phyloP scores from a whole-genome alignment of 2,329 filamentous ascomycete genomes.

The Orbilia brochopaga region DNA sequence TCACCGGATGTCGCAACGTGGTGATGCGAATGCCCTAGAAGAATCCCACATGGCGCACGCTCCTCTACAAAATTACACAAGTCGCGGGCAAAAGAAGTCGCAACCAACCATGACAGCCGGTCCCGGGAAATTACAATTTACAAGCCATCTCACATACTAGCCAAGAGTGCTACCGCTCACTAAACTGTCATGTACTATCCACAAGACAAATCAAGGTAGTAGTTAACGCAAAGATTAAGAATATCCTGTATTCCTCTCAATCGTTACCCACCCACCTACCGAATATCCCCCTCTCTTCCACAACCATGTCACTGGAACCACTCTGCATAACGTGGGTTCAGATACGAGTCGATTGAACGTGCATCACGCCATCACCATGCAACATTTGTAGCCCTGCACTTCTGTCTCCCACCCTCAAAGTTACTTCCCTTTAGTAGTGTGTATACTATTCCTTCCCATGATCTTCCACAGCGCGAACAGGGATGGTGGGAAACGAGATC shows the following conservation, averaged over 20 bases:
- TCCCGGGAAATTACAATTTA: constrained; percentile 1
- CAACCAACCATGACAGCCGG: background rate
- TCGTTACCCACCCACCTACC: too few relatives aligned
- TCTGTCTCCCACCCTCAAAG: constrained; percentile 5
- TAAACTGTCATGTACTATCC: background rate
- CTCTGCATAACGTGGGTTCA: constrained; percentile 11
- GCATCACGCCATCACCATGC: constrained; percentile 42
- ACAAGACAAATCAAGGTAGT: too few relatives aligned
- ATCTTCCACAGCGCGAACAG: background rate
- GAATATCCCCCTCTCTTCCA: constrained; percentile 19
- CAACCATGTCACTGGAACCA: constrained; percentile 45
- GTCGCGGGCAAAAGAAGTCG: background rate
- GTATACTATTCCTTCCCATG: background rate
- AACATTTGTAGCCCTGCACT: constrained; percentile 5
- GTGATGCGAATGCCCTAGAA: background rate
- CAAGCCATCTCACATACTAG: background rate
- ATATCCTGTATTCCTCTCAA: background rate
- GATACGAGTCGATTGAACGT: constrained; percentile 32
- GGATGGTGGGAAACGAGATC: background rate
- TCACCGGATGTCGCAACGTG: background rate
- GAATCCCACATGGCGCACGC: constrained; percentile 5
- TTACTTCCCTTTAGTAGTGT: background rate
- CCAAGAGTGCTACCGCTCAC: background rate
- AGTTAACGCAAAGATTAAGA: too few relatives aligned
- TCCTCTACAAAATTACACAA: background rate